Base-by-base conservation (phyloP, 73 alveolate species). In the Effrenium voratum region DNA sequence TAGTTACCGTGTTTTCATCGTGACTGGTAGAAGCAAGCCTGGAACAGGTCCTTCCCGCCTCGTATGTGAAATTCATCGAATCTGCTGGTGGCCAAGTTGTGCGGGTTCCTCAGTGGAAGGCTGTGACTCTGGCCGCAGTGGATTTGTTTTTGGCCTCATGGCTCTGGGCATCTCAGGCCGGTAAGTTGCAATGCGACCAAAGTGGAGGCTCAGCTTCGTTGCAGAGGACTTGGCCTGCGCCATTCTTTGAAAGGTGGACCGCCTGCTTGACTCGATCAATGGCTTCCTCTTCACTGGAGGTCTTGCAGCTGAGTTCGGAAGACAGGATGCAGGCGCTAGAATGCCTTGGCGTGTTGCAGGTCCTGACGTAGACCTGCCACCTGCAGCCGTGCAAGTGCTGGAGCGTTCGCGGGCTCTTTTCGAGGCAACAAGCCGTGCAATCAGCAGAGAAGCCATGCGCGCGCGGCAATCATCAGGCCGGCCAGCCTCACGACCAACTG, bases 251-350 rank as follows among this genome's bases (percentile, higher is more conserved):
- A 82, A 87, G 95, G 63, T 87, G 95, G 95, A 70, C 3, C 24
- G 8, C 38, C 95, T 87, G 15, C 52, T 87, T 34, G 85, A 49
- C 50, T 87, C 95, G 6, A 66, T 87, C 41, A 87, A 87, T 38
- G 95, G 95, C 68, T 87, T 87, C 40, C 47, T 87, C 49, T 87
- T 87, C 85, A 87, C 95, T 40, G 95, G 95, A 87, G 95, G 95
- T 32, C 34, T 34, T 32, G 40, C 15, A 36, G 68, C 68, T 55
- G 68, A 13, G 68, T 55, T 55, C 22, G 10, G 63, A 44, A 8
- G 52, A 22, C 40, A 30, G 28, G 34, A 2, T 1, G 36, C 13
- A 22, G 6, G 38, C 24, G 26, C 12, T 45, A 34, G 38, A 5
- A 68, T 4, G 44, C 80, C 3, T 4, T 1, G 15, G 49, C 80